These are phyloP conservation scores for Cladorrhinum samala DNA, from an alignment of 495 filamentous ascomycete genomes.

Conservation along the genomic window DNA sequence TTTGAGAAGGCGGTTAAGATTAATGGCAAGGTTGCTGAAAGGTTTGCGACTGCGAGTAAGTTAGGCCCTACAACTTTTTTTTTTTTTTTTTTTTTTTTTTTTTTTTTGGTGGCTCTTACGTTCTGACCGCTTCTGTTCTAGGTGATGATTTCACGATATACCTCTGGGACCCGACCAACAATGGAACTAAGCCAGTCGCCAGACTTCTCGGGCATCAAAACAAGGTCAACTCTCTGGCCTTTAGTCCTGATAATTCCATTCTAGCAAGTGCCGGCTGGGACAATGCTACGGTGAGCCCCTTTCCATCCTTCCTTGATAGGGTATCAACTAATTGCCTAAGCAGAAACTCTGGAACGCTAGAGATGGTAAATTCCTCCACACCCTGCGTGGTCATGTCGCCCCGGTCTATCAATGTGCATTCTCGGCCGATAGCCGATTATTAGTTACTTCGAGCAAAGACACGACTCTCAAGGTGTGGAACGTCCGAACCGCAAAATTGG, in stretches of 20 bases:
- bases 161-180: constrained; percentile 80
- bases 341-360: constrained; percentile 37
- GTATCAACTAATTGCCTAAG: constrained; percentile 10
- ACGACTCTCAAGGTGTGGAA: constrained; percentile 95
- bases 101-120: too few species aligned
- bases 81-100: too few species aligned
- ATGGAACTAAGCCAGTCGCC: constrained; percentile 74
- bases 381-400: constrained; percentile 85
- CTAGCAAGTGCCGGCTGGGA: constrained; percentile 90
- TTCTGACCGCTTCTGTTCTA: constrained; percentile 11
- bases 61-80: too few species aligned
- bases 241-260: constrained; percentile 78
- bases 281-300: constrained; percentile 44
- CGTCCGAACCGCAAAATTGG: constrained; percentile 73
- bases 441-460: constrained; percentile 85
- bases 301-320: not conserved
- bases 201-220: constrained; percentile 91
- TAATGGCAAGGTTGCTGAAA: constrained; percentile 72
- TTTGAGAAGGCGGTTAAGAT: constrained; percentile 83
- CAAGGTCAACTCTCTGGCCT: constrained; percentile 90
- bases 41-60: constrained; percentile 68
- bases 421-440: constrained; percentile 76
- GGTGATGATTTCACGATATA: constrained; percentile 96
- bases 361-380: constrained; percentile 73
- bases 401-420: constrained; percentile 86